Base-by-base conservation (phyloP, 768 basidiomycete species). In the Psilocybe sp. region DNA sequence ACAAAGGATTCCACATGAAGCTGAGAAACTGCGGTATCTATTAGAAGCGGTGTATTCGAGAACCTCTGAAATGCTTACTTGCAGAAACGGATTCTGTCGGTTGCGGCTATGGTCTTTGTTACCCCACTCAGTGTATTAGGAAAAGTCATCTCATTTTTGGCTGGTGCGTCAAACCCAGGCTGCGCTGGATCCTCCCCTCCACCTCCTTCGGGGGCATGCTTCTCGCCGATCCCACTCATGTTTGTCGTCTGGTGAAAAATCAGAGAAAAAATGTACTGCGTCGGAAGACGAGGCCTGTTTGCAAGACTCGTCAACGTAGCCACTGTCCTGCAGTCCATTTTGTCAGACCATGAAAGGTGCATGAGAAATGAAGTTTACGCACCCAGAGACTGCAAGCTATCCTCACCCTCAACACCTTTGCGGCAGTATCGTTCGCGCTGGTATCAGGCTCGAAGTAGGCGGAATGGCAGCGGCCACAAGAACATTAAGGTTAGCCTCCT, bases 1-100 rank as follows among this genome's bases (percentile, higher is more conserved):
- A 98, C 9, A 98, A 78, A 39, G 96, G 96, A 73, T 98, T 98
- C 96, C 96, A 98, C 96, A 98, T 98, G 82, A 98, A 98, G 65
- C 85, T 85, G 58, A 93, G 74, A 72, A 95, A 93, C 89, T 91
- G 23, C 32, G n/a, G 39, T 13, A 19, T 49, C 23, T 3, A 44
- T 12, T 14, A 18, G 49, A 23, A 32, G n/a, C 5, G 47, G 44
- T 51, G 33, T 36, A 4, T 35, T 38, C 5, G 13, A 42, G 50
- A 33, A 52, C 28, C 23, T 18, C 28, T n/a, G 42, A 37, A 37
- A 10, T 28, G 23, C 52, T 20, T 62, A 85, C 89, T 79, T 95
- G 94, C 18, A 97, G 81, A 70, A 98, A 78, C 2, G 93, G 72
- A 54, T 94, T 96, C 67, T 92, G 89, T 28, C 23, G 23, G 7